Base-by-base conservation (phyloP, 129 eudicot species). In the Flaveria trinervia region DNA sequence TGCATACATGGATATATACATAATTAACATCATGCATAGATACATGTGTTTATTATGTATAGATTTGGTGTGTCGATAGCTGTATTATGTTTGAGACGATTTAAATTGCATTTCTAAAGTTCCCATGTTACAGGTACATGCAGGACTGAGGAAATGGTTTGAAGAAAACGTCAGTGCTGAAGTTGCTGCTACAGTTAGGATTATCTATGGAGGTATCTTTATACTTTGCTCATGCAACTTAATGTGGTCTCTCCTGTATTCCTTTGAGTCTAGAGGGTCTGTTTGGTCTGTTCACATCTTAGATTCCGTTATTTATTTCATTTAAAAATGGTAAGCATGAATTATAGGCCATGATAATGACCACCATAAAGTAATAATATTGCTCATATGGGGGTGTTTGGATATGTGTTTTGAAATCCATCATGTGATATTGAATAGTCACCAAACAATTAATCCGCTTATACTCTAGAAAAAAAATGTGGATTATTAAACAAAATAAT, bases 81-180 rank as follows among this genome's bases (percentile, higher is more conserved):
- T 3, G 52, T 48, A 2, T 52, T n/a, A n/a, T 16, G 23, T n/a
- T 3, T 25, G 25, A 54, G 22, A 54, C 25, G 10, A 45, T 11
- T 70, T 46, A 49, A 55, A 43, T n/a, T 69, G 22, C 1, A 10
- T 68, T 68, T 43, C 55, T 68, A 10, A 76, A 20, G 66, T 45
- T 60, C 65, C 46, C 23, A 62, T 56, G 33, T 71, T 23, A 72
- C 90, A 93, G 98, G 97, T 93, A 11, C 98, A 93, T 51, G 44
- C 70, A 16, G 96, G 87, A 74, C 78, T 93, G 84, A 90, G 98
- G 88, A 89, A 90, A 70, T 93, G 98, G 98, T 96, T 93, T 46
- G 69, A 72, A 12, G 84, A 77, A 0, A 87, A 90, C 75, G 71
- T 81, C 64, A 88, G 90, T 45, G 68, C 96, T 74, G 86, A 91